Evolutionary conservation across 306 rosid genomes (phyloP), one percentile per base, ranked within the genome.

Genomic region (Macrotyloma uniflorum): DNA sequence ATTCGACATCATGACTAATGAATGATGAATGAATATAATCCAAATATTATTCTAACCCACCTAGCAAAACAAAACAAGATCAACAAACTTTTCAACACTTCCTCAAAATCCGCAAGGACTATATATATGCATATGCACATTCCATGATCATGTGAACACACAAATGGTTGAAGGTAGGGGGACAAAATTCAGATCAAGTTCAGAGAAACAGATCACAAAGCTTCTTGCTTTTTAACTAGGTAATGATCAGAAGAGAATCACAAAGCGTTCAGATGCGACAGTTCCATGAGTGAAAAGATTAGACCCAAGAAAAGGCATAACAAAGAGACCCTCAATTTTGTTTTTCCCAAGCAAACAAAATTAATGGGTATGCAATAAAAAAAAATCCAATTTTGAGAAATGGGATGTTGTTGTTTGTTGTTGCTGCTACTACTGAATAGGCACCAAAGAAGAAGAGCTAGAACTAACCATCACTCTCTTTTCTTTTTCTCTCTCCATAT

Each of bases 241-340:
- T 36, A 77, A 67, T 26, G 69, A 83, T 73, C 85, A 82, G 75
- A 67, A 74, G 80, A 81, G 85, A 80, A 85, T 82, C 82, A n/a
- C n/a, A 80, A 83, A 83, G 85, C 66, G 87, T 80, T 84, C 85
- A 83, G 97, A 89, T 89, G 93, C 89, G 97, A 91, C 87, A 89
- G 92, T 82, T 86, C 85, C 53, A 42, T 54, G 67, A 83, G 96
- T 86, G 85, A 90, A 90, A 88, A 89, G 91, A 90, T 92, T 94
- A 85, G 89, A 94, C 89, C 92, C 93, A 85, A 47, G 75, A 79
- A 75, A 50, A 16, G 65, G 33, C 53, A 64, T 22, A 58, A 3
- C 19, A 6, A 63, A 62, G 47, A 74, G 77, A 83, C 88, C 83
- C 83, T 50, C 70, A 51, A 67, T 85, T 71, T 88, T 85, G 68